These are phyloP conservation scores for Nymphaea thermarum DNA, from an alignment of 164 flowering plant genomes.

Conservation along the genomic window DNA sequence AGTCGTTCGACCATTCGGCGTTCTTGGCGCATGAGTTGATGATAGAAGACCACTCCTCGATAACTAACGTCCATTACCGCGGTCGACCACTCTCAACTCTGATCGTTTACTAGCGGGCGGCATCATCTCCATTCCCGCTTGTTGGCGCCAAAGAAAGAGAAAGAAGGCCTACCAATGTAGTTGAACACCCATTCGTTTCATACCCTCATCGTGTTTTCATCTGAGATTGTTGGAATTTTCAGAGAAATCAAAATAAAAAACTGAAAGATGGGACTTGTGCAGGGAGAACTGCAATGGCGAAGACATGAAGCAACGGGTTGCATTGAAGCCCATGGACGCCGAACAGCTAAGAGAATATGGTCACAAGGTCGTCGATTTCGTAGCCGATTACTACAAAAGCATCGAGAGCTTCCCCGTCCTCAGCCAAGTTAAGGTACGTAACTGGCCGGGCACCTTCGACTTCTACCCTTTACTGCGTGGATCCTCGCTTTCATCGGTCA, in stretches of 20 bases:
- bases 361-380: conserved; percentile 86
- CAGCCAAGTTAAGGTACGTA: conserved; percentile 77
- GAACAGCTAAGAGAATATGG: conserved; percentile 83
- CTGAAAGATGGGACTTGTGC: background rate
- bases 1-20: too few species aligned
- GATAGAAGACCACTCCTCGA: too few species aligned
- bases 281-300: conserved; percentile 7
- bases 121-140: too few species aligned
- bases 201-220: background rate
- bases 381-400: conserved; percentile 77
- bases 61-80: too few species aligned
- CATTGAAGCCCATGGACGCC: conserved; percentile 82
- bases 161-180: too few species aligned
- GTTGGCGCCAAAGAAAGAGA: too few species aligned
- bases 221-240: background rate
- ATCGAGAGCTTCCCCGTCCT: conserved; percentile 73
- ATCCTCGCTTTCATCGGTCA: too few species aligned
- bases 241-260: background rate
- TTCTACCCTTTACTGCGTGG: too few species aligned
- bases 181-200: too few species aligned
- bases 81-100: too few species aligned
- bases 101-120: too few species aligned
- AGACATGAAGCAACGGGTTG: background rate
- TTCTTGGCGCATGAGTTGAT: too few species aligned
- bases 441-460: background rate